A percentile compares a stretch with the other conserved stretches of the same genome.
Conservation (phyloP, 495 filamentous ascomycete species). For the Neurospora hispaniola region DNA sequence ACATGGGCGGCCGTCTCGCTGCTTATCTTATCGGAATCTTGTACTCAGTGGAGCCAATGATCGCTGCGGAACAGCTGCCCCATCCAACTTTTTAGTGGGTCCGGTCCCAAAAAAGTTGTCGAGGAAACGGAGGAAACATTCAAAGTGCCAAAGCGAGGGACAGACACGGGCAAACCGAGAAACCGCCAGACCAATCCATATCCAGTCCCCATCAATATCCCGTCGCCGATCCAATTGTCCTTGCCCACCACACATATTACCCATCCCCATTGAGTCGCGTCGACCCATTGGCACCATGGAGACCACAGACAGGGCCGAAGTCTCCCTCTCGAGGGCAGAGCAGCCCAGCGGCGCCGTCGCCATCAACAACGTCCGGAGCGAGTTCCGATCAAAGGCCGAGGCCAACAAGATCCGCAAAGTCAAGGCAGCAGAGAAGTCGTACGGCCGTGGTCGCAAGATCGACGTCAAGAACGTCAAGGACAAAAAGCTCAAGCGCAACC, state of each 20-base stretch:
- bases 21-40: constrained; percentile 14
- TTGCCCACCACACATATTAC: not conserved
- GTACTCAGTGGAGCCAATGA: constrained; percentile 10
- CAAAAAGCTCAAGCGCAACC: constrained; percentile 78
- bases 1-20: constrained; percentile 1
- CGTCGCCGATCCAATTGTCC: not conserved
- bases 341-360: constrained; percentile 36
- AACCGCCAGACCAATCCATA: not conserved
- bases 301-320: constrained; percentile 10
- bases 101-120: constrained; percentile 10
- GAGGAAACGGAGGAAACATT: not conserved
- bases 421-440: constrained; percentile 60
- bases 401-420: constrained; percentile 31
- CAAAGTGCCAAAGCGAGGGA: not conserved
- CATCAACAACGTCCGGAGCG: constrained; percentile 31
- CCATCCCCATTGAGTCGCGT: not conserved
- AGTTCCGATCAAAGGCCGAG: constrained; percentile 33
- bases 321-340: constrained; percentile 11
- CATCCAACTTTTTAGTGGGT: constrained; percentile 20
- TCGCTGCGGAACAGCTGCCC: not conserved
- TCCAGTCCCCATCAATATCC: not conserved
- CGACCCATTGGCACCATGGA: constrained; percentile 13
- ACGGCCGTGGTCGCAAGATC: constrained; percentile 74
- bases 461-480: constrained; percentile 50
- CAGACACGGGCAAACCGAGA: not conserved